Evolutionary conservation across 208 protist genomes (phyloP), one percentile per base, ranked within the genome.

Genomic region (Jaenimonas drosophilae): DNA sequence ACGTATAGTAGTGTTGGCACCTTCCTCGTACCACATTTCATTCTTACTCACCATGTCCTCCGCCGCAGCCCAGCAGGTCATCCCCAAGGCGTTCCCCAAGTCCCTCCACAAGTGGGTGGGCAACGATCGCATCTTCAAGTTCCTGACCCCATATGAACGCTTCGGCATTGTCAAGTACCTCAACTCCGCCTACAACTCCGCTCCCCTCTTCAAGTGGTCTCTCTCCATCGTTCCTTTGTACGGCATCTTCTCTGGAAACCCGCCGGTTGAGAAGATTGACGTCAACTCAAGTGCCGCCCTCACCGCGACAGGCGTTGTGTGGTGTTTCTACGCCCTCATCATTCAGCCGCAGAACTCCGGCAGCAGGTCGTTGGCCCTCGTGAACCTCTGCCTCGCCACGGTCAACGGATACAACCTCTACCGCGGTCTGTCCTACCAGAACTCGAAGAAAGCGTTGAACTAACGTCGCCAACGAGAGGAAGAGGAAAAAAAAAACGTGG

Each of bases 321-420:
- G 85, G 85, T 88, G 70, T 55, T 55, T 94, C 30, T 94, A 94
- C 52, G 71, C 81, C 2, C 70, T 90, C 23, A 49, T 94, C 31
- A 94, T 94, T 54, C 74, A 85, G 62, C 85, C 85, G 9, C 85
- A 94, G 44, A 90, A 90, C 63, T 70, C 85, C 4, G 85, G 85
- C 33, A 94, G 80, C 47, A 76, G 85, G 49, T 66, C 85, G 12
- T 48, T 94, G 4, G 77, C 81, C 2, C 29, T 81, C 16, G 77
- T 94, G 31, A 94, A 94, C 60, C 34, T 84, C 3, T 88, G 85
- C 52, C 42, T 94, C 33, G 80, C 76, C 3, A 42, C 49, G n/a
- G 81, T 94, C 16, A 81, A 94, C 49, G 85, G 85, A 1, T 90
- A 76, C 59, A 94, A 94, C 59, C 78, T 65, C 56, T 85, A 87